These are phyloP conservation scores for Piper longum DNA, from an alignment of 164 flowering plant species.

Conservation along the genomic window DNA sequence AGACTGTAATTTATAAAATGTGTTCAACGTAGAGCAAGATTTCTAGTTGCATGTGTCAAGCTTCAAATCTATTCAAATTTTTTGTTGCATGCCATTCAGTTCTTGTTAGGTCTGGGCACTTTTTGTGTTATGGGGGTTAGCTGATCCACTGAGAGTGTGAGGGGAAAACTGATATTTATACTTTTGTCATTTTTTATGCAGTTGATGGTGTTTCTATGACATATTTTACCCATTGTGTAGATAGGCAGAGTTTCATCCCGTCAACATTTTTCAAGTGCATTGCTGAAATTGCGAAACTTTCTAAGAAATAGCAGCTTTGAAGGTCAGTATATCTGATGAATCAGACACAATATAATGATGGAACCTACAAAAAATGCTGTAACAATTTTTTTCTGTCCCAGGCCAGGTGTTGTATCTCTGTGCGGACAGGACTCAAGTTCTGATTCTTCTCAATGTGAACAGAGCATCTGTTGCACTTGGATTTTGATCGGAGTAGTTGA, in stretches of 20 bases:
- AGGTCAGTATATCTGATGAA: constrained; percentile 26
- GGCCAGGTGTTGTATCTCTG: constrained; percentile 39
- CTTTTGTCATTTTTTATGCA: neutral
- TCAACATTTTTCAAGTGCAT: constrained; percentile 43
- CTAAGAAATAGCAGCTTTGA: constrained; percentile 35
- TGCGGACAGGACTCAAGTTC: constrained; percentile 20
- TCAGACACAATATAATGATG: too few relatives aligned
- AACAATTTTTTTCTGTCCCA: constrained; percentile 12
- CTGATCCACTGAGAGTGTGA: neutral
- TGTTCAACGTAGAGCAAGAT: neutral
- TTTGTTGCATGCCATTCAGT: neutral
- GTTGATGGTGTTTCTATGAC: neutral
- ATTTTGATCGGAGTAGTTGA: constrained; percentile 57
- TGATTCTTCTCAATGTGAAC: constrained; percentile 31
- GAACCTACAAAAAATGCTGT: neutral
- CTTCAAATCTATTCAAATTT: too few relatives aligned
- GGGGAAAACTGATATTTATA: neutral
- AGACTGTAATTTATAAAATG: neutral
- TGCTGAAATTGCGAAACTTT: constrained; percentile 37
- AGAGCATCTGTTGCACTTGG: constrained; percentile 25
- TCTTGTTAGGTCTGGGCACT: neutral
- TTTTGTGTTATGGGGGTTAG: neutral
- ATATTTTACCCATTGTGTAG: constrained; percentile 21
- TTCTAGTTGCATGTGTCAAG: neutral
- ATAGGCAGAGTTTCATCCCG: constrained; percentile 33